Evolutionary conservation across 225 moss, liverwort and hornwort genomes (phyloP), one percentile per base, ranked within the genome.

Genomic region (Lunularia cruciata): DNA sequence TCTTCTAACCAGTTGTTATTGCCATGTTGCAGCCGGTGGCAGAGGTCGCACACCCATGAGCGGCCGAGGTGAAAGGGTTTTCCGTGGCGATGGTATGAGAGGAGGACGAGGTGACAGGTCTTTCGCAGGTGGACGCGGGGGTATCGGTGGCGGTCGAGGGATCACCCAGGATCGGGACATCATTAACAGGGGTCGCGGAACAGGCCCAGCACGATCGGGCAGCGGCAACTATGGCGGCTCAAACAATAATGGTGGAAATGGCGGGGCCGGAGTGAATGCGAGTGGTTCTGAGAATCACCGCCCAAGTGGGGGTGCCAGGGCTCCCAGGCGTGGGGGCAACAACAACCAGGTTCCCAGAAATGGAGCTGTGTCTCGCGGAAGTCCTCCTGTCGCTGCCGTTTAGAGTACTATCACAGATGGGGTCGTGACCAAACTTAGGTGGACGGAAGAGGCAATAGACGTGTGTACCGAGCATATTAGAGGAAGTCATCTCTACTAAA

Each of bases 21-120:
- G 12, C 0, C 1, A 30, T 26, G 23, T 25, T 10, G 38, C 74
- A 80, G 72, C 48, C 49, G 72, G 67, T 46, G 64, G 76, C 30
- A 68, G 80, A 43, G 62, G 75, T 72, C 75, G 76, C 19, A 15
- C 60, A 14, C 62, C 73, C 27, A 61, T 76, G 10, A 38, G 34
- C 0, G 73, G 58, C 20, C 69, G 77, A 1, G 61, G 43, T 31
- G 81, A 81, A 6, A 70, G 76, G 34, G 23, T 66, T 4, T 71
- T 60, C 47, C 73, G 77, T 51, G 66, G 65, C 45, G 81, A 81
- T 14, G 74, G 77, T 0, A 7, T 60, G 23, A 73, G 77, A 65
- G 80, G 75, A 19, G 60, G 80, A 5, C 59, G 58, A 12, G 32
- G 67, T 67, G 67, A 67, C 25, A 34, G 67, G 23, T 49, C 69